phyloP scores from a whole-genome alignment of 2,329 filamentous ascomycete genomes.

The Penicillium hesseltinei region DNA sequence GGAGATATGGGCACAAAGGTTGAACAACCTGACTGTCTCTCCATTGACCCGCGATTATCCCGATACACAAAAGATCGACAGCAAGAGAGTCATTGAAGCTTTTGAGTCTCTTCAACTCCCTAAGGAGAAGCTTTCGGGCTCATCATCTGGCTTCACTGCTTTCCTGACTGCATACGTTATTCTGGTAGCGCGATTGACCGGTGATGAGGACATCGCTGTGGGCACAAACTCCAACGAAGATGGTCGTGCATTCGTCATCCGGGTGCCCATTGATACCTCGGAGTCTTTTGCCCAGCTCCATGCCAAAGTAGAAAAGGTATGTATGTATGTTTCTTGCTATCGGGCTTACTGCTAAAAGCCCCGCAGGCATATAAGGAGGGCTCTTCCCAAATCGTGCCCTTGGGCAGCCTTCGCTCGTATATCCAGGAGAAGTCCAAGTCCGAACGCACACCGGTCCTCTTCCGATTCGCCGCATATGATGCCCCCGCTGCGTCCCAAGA shows the following conservation, averaged over 20 bases:
- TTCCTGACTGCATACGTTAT: slow-evolving; percentile 46
- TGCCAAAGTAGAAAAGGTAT: slow-evolving; percentile 42
- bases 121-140: slow-evolving; percentile 36
- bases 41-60: slow-evolving; percentile 47
- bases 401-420: slow-evolving; percentile 41
- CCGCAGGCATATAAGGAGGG: slow-evolving; percentile 41
- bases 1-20: slow-evolving; percentile 42
- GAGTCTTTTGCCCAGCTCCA: slow-evolving; percentile 44
- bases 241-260: slow-evolving; percentile 47
- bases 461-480: slow-evolving; percentile 49
- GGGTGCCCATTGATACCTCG: slow-evolving; percentile 41
- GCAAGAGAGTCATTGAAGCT: slow-evolving; percentile 43
- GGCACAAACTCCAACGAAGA: slow-evolving; percentile 45
- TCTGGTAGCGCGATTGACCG: slow-evolving; percentile 47
- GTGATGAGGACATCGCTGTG: slow-evolving; percentile 50
- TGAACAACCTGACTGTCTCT: slow-evolving; percentile 44
- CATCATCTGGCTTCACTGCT: slow-evolving; percentile 40
- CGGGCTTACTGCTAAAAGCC: slow-evolving; percentile 4
- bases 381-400: slow-evolving; percentile 43
- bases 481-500: slow-evolving; percentile 43
- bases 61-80: slow-evolving; percentile 38
- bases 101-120: slow-evolving; percentile 43
- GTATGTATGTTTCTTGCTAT: background rate
- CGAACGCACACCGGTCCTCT: slow-evolving; percentile 42
- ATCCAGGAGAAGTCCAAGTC: slow-evolving; percentile 43